Conservation (phyloP, 169 alveolate species). For the Neospora caninum region DNA sequence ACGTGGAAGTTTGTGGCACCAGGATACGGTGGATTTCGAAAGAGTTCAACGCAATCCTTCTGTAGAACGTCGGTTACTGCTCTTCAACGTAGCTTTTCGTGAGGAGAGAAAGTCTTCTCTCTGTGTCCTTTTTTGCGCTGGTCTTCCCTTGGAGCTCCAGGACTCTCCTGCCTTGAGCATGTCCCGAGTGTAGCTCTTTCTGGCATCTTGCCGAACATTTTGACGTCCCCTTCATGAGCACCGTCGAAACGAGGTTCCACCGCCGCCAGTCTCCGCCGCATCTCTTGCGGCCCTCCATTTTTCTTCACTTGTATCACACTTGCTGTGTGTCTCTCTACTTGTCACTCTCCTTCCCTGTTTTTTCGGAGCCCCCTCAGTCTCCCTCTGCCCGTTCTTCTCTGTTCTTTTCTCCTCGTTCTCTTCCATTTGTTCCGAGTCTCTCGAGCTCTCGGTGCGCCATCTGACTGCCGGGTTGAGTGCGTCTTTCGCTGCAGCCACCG, state of each 20-base stretch:
- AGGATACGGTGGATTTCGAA: too few species aligned
- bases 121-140: too few species aligned
- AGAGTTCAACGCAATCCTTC: too few species aligned
- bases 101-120: too few species aligned
- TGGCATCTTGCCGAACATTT: neutral
- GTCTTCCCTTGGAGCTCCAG: neutral
- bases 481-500: too few species aligned
- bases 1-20: too few species aligned
- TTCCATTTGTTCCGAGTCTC: neutral
- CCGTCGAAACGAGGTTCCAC: neutral
- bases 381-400: neutral
- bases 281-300: neutral
- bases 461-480: too few species aligned
- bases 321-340: neutral
- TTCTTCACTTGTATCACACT: neutral
- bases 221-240: neutral
- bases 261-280: neutral
- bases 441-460: too few species aligned
- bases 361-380: neutral
- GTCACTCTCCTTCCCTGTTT: neutral
- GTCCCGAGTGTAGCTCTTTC: neutral
- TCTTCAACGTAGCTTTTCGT: too few species aligned
- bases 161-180: neutral
- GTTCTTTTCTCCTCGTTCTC: neutral
- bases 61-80: too few species aligned